Conservation (phyloP, 805 yeast genomes). For the Ogataea corticis region DNA sequence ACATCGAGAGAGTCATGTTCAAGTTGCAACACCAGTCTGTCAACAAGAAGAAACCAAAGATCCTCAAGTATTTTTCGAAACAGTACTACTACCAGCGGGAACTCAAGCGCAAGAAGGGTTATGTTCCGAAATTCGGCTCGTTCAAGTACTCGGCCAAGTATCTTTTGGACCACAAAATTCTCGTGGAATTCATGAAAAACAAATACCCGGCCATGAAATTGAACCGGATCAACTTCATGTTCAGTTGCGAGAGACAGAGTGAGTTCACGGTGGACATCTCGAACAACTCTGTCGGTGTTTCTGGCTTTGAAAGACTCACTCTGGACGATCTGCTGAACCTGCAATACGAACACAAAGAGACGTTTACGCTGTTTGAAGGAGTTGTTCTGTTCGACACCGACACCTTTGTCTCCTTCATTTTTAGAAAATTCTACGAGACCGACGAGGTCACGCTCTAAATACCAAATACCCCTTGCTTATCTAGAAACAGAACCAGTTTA, state of each 20-base stretch:
- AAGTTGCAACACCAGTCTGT: conserved; percentile 46
- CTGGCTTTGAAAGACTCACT: conserved; percentile 52
- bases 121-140: conserved; percentile 73
- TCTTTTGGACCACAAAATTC: conserved; percentile 69
- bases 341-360: conserved; percentile 67
- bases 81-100: conserved; percentile 77
- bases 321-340: conserved; percentile 70
- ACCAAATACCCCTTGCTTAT: not conserved
- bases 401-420: conserved; percentile 64
- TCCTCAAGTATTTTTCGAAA: conserved; percentile 55
- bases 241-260: conserved; percentile 74
- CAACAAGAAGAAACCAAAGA: conserved; percentile 41
- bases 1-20: conserved; percentile 45
- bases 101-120: conserved; percentile 62
- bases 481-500: not conserved
- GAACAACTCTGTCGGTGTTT: conserved; percentile 38
- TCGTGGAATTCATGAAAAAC: conserved; percentile 45
- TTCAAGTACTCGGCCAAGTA: conserved; percentile 75
- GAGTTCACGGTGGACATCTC: conserved; percentile 74
- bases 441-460: conserved; percentile 3
- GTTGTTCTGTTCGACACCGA: conserved; percentile 70
- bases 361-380: conserved; percentile 61
- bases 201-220: conserved; percentile 44
- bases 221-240: conserved; percentile 70
- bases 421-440: conserved; percentile 69